Conservation (phyloP, 2,329 filamentous ascomycete genomes). For the Hymenoscyphus albidus region DNA sequence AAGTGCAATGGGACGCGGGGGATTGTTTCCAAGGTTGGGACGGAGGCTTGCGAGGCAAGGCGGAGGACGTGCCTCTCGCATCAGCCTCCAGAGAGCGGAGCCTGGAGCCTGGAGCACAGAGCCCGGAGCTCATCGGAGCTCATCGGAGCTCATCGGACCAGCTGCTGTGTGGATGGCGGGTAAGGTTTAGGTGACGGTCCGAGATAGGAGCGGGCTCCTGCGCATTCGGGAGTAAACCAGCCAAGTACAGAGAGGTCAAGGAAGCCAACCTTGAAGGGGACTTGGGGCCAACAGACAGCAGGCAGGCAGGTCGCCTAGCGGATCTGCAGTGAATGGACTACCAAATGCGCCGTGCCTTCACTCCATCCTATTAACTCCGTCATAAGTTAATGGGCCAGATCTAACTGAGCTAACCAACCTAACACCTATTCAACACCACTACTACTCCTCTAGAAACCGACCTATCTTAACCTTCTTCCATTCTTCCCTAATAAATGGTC, state of each 20-base stretch:
- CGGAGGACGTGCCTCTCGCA: neutral
- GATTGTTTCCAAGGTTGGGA: neutral
- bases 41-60: neutral
- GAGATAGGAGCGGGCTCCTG: too few species aligned
- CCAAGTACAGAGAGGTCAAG: too few species aligned
- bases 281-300: too few species aligned
- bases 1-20: constrained; percentile 9
- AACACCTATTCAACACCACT: neutral
- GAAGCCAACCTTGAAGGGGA: neutral
- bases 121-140: too few species aligned
- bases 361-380: neutral
- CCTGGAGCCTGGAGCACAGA: too few species aligned
- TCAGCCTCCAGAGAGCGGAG: neutral
- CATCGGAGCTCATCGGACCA: too few species aligned
- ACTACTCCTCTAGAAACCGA: neutral
- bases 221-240: too few species aligned
- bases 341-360: neutral
- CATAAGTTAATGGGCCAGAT: neutral
- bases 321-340: neutral
- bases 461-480: neutral
- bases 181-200: too few species aligned
- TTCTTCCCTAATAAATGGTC: too few species aligned
- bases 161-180: too few species aligned
- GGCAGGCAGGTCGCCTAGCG: neutral
- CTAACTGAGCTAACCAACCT: neutral